phyloP scores from a whole-genome alignment of 2,329 filamentous ascomycete species.

The Ampelomyces quisqualis region DNA sequence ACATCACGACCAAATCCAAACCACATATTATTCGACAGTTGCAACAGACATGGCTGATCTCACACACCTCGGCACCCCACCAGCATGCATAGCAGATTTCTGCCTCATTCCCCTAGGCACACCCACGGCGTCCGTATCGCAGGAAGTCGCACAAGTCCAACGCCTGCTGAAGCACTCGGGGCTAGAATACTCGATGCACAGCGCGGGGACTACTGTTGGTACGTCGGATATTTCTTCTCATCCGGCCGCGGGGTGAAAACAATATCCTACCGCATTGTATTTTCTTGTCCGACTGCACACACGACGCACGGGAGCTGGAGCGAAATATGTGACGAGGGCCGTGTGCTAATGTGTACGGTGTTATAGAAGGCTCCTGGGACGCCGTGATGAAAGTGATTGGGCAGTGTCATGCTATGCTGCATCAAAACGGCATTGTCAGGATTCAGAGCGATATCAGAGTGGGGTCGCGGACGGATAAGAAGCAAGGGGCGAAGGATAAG shows the following conservation, averaged over 20 bases:
- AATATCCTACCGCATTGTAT: too few relatives aligned
- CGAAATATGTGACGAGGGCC: not conserved
- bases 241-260: too few relatives aligned
- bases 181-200: constrained; percentile 85
- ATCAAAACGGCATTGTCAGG: constrained; percentile 51
- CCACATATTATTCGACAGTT: too few relatives aligned
- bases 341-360: constrained; percentile 5
- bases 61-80: constrained; percentile 57
- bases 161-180: constrained; percentile 78
- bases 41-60: too few relatives aligned
- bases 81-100: constrained; percentile 81
- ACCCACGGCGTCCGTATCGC: constrained; percentile 52
- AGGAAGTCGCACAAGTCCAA: constrained; percentile 85
- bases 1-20: too few relatives aligned
- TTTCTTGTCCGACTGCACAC: too few relatives aligned
- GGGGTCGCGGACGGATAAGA: constrained; percentile 84
- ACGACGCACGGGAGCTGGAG: not conserved
- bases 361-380: constrained; percentile 83
- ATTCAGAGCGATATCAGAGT: constrained; percentile 89
- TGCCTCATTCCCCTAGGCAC: constrained; percentile 79
- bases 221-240: constrained; percentile 45
- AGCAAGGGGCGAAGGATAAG: constrained; percentile 78
- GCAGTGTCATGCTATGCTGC: constrained; percentile 44
- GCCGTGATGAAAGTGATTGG: constrained; percentile 67
- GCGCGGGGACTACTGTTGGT: constrained; percentile 91